phyloP scores from a whole-genome alignment of 2,329 filamentous ascomycete species.

The Fusarium sp. region DNA sequence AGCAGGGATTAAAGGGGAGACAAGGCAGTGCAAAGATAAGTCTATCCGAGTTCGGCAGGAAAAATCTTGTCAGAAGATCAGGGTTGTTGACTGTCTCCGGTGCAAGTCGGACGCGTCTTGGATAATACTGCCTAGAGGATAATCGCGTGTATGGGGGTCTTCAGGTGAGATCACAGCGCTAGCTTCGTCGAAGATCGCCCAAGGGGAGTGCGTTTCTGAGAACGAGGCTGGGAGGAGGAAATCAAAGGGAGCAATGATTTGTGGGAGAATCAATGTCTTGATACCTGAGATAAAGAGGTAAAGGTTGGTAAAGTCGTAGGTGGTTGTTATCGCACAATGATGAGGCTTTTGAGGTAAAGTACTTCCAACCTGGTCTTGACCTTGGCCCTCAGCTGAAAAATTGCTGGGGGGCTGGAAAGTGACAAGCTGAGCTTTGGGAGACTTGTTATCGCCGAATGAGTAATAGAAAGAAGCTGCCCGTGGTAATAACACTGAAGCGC shows the following conservation, averaged over 20 bases:
- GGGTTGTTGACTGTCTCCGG: not conserved
- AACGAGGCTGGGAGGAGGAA: not conserved
- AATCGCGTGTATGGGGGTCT: slow-evolving; percentile 10
- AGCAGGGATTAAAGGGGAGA: not conserved
- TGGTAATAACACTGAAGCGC: not conserved
- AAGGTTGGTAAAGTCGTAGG: not conserved
- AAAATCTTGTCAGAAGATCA: slow-evolving; percentile 9
- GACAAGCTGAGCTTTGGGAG: slow-evolving; percentile 13
- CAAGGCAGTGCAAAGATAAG: slow-evolving; percentile 4
- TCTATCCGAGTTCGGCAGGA: slow-evolving; percentile 10
- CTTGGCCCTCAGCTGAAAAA: slow-evolving; percentile 6
- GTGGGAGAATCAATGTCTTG: not conserved
- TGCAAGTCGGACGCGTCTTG: slow-evolving; percentile 14
- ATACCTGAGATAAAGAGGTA: not conserved
- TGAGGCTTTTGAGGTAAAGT: slow-evolving; percentile 15
- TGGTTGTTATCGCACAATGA: slow-evolving; percentile 9
- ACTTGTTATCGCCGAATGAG: slow-evolving; percentile 1
- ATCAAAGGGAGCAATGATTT: not conserved
- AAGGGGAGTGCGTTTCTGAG: not conserved
- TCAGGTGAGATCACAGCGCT: not conserved
- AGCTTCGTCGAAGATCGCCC: slow-evolving; percentile 2
- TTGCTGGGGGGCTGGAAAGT: not conserved
- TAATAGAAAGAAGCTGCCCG: not conserved
- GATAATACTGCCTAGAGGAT: not conserved
- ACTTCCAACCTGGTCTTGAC: slow-evolving; percentile 1